Evolutionary conservation across 371 early-diverging fungal genomes (phyloP).

Genomic region (Mortierella sp.): DNA sequence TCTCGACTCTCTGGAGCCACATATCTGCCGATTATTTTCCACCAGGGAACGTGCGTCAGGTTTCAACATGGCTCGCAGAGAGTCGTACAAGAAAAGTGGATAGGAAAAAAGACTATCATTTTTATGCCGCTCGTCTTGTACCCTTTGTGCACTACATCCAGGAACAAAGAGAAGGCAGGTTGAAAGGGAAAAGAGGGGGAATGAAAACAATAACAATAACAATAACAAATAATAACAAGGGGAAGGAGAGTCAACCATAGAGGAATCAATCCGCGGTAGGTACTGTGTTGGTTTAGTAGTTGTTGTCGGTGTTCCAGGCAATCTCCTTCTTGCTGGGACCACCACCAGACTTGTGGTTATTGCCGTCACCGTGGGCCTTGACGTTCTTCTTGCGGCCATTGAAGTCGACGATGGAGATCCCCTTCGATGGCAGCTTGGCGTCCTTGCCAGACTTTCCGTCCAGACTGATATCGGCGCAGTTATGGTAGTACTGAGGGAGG

Average conservation of each 20-base stretch:
- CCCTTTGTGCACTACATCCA: constrained; percentile 8
- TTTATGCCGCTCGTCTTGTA: not conserved
- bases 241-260: not conserved
- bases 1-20: not conserved
- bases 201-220: not conserved
- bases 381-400: constrained; percentile 32
- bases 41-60: not conserved
- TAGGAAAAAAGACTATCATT: not conserved
- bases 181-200: not conserved
- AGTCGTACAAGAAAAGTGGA: not conserved
- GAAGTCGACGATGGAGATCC: constrained; percentile 39
- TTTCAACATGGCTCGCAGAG: not conserved
- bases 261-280: not conserved
- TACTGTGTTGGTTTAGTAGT: not conserved
- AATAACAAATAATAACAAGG: not conserved
- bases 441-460: constrained; percentile 16
- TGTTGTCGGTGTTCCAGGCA: constrained; percentile 37
- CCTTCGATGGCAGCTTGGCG: constrained; percentile 23
- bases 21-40: not conserved
- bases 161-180: constrained; percentile 1
- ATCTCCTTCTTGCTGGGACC: constrained; percentile 42
- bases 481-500: constrained; percentile 81
- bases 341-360: constrained; percentile 32
- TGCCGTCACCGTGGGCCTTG: constrained; percentile 36
- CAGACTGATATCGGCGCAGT: constrained; percentile 76